phyloP scores from a whole-genome alignment of 345 rosid species.

The Linum lewisii region DNA sequence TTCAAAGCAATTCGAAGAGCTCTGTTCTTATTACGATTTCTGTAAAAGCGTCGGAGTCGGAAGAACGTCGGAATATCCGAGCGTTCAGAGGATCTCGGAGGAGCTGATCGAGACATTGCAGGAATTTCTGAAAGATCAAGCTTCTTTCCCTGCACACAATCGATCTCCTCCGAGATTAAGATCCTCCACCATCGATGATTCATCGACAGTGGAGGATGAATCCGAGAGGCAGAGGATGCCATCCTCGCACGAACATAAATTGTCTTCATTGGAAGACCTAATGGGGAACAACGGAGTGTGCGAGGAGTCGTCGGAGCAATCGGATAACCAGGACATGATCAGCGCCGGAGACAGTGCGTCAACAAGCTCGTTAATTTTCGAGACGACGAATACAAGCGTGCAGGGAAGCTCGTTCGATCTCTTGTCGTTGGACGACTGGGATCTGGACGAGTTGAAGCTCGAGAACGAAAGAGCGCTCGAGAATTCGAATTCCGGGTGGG shows the following conservation, averaged over 20 bases:
- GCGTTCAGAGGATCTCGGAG: constrained; percentile 56
- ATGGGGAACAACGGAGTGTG: constrained; percentile 28
- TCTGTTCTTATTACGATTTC: constrained; percentile 40
- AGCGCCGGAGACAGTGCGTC: constrained; percentile 22
- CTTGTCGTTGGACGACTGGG: constrained; percentile 34
- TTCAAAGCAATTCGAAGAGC: constrained; percentile 60
- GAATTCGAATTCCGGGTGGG: constrained; percentile 34
- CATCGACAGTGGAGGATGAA: not conserved
- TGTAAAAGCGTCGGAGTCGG: constrained; percentile 52
- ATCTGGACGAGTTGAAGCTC: constrained; percentile 9
- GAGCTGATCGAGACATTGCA: constrained; percentile 67
- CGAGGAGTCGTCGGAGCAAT: constrained; percentile 27
- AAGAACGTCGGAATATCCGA: constrained; percentile 70
- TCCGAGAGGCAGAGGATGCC: constrained; percentile 18
- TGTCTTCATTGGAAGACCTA: constrained; percentile 51
- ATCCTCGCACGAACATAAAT: constrained; percentile 17
- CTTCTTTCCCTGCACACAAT: constrained; percentile 35
- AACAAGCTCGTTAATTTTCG: constrained; percentile 18
- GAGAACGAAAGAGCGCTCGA: constrained; percentile 6
- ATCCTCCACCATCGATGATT: no score
- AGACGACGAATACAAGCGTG: constrained; percentile 14
- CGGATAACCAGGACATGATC: constrained; percentile 19
- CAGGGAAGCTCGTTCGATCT: constrained; percentile 18
- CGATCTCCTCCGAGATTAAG: constrained; percentile 16
- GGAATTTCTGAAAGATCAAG: constrained; percentile 72